Evolutionary conservation across 179 eudicot species (phyloP).

Genomic region (Nepenthes alata): DNA sequence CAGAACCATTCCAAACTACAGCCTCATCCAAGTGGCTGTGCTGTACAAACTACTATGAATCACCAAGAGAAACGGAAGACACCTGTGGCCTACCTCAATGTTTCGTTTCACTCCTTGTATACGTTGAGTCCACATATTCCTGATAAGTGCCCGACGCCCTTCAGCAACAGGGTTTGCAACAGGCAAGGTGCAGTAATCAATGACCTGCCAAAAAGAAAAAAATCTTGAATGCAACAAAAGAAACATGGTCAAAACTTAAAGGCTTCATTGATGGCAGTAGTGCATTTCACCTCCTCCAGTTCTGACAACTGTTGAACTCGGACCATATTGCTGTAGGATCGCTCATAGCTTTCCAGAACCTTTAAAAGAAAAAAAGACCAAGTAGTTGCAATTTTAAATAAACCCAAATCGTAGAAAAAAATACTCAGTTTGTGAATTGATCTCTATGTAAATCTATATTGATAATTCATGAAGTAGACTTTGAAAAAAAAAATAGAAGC

Average conservation of each 20-base stretch:
- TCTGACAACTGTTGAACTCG: conserved; percentile 98
- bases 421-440: background rate
- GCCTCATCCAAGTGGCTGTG: too few relatives aligned
- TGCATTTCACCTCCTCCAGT: conserved; percentile 64
- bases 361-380: conserved; percentile 13
- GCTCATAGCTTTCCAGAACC: conserved; percentile 97
- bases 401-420: too few relatives aligned
- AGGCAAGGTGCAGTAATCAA: conserved; percentile 90
- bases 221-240: background rate
- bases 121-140: conserved; percentile 96
- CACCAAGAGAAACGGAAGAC: background rate
- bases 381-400: background rate
- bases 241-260: background rate
- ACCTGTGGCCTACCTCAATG: conserved; percentile 48
- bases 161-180: conserved; percentile 70
- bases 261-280: conserved; percentile 1
- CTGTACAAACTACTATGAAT: background rate
- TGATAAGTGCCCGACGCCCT: conserved; percentile 78
- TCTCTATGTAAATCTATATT: too few relatives aligned
- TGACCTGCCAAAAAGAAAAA: conserved; percentile 39
- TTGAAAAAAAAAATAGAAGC: too few relatives aligned
- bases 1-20: too few relatives aligned
- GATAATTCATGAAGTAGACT: too few relatives aligned
- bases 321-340: conserved; percentile 96
- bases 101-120: conserved; percentile 86